Conservation (phyloP, 176 grass and related monocot species). For the Carex cristatella region DNA sequence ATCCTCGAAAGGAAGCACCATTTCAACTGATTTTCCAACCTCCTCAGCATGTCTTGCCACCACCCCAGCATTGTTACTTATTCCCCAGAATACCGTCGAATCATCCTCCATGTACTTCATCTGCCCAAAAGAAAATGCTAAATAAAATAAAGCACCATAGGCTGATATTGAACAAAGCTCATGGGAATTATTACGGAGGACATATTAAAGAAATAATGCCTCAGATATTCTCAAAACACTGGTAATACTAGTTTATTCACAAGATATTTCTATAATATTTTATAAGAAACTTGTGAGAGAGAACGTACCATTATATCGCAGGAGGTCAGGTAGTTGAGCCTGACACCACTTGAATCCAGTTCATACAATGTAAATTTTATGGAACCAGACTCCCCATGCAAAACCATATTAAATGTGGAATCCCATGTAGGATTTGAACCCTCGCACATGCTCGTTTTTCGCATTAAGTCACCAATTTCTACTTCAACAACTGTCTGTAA, state of each 20-base stretch:
- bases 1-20: slow-evolving; percentile 89
- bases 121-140: slow-evolving; percentile 36
- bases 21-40: slow-evolving; percentile 78
- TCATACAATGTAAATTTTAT: slow-evolving; percentile 92
- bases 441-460: slow-evolving; percentile 63
- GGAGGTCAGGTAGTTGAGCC: slow-evolving; percentile 70
- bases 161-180: neutral
- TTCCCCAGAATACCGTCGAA: slow-evolving; percentile 92
- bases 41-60: slow-evolving; percentile 68
- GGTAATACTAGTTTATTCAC: slow-evolving; percentile 2
- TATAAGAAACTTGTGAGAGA: neutral
- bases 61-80: slow-evolving; percentile 66
- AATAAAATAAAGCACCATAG: slow-evolving; percentile 10
- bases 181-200: slow-evolving; percentile 5
- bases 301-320: slow-evolving; percentile 85
- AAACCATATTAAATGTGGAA: slow-evolving; percentile 74
- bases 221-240: neutral
- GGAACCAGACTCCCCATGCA: slow-evolving; percentile 79
- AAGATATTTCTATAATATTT: neutral
- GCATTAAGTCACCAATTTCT: slow-evolving; percentile 72
- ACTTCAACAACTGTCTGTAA: slow-evolving; percentile 72
- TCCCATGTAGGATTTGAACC: slow-evolving; percentile 69
- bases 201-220: neutral
- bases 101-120: slow-evolving; percentile 85
- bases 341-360: slow-evolving; percentile 65